Conservation (phyloP, 2,329 filamentous ascomycete species). For the Scytalidium lignicola region DNA sequence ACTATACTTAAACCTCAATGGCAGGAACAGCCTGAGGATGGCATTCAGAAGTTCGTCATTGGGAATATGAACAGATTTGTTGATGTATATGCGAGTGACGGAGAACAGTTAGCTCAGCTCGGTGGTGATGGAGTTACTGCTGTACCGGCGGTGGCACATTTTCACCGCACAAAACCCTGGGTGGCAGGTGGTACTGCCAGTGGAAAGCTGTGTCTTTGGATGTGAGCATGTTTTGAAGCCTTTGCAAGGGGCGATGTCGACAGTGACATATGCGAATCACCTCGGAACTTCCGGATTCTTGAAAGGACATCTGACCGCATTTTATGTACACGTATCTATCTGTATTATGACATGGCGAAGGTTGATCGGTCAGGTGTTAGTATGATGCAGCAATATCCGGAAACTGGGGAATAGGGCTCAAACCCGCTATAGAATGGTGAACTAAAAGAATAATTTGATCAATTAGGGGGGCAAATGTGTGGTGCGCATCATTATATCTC, state of each 20-base stretch:
- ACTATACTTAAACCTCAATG: slow-evolving; percentile 80
- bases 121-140: slow-evolving; percentile 89
- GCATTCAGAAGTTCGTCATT: slow-evolving; percentile 82
- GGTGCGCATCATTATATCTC: too few species aligned
- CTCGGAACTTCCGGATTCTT: not conserved
- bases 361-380: not conserved
- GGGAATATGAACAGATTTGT: slow-evolving; percentile 98
- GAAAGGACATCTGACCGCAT: not conserved
- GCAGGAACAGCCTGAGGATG: slow-evolving; percentile 74
- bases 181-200: slow-evolving; percentile 87
- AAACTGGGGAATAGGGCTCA: too few species aligned
- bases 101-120: slow-evolving; percentile 82
- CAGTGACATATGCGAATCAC: not conserved
- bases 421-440: too few species aligned
- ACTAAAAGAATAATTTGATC: too few species aligned
- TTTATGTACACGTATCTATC: not conserved
- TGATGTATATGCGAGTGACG: slow-evolving; percentile 77
- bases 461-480: too few species aligned
- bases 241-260: not conserved
- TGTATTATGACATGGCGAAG: not conserved
- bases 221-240: slow-evolving; percentile 40
- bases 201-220: slow-evolving; percentile 90
- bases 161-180: slow-evolving; percentile 86
- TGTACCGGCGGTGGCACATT: slow-evolving; percentile 86
- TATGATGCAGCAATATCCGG: not conserved